These are phyloP conservation scores for Adansonia digitata DNA, from an alignment of 345 rosid species.

Conservation along the genomic window DNA sequence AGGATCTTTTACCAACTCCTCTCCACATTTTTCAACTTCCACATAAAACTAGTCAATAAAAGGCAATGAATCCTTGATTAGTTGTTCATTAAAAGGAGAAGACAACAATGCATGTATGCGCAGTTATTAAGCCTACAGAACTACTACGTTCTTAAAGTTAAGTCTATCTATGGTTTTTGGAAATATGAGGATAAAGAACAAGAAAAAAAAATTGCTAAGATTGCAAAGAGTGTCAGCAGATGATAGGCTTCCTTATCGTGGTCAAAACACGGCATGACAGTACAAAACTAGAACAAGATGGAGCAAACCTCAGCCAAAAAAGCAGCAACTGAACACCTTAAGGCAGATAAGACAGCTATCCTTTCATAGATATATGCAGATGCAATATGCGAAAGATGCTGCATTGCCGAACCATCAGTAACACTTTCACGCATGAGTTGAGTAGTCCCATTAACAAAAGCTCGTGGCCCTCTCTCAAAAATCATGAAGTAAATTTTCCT, in stretches of 20 bases:
- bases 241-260: neutral
- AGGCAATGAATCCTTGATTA: neutral
- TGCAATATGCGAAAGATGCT: slow-evolving; percentile 55
- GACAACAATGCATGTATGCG: neutral
- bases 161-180: neutral
- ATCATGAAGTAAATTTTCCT: slow-evolving; percentile 67
- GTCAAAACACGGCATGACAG: neutral
- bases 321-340: slow-evolving; percentile 66
- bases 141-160: neutral
- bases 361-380: slow-evolving; percentile 66
- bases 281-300: neutral
- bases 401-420: slow-evolving; percentile 44
- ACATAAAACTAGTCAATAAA: slow-evolving; percentile 52
- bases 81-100: neutral
- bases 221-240: neutral
- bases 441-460: slow-evolving; percentile 51
- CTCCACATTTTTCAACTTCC: slow-evolving; percentile 67
- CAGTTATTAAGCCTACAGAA: neutral
- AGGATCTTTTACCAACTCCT: slow-evolving; percentile 63
- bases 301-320: slow-evolving; percentile 79
- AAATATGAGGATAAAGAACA: neutral
- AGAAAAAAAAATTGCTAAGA: neutral
- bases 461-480: slow-evolving; percentile 86
- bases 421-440: slow-evolving; percentile 39
- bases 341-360: slow-evolving; percentile 44